phyloP scores from a whole-genome alignment of 352 stramenopile species.

The Elongisporangium senticosum region DNA sequence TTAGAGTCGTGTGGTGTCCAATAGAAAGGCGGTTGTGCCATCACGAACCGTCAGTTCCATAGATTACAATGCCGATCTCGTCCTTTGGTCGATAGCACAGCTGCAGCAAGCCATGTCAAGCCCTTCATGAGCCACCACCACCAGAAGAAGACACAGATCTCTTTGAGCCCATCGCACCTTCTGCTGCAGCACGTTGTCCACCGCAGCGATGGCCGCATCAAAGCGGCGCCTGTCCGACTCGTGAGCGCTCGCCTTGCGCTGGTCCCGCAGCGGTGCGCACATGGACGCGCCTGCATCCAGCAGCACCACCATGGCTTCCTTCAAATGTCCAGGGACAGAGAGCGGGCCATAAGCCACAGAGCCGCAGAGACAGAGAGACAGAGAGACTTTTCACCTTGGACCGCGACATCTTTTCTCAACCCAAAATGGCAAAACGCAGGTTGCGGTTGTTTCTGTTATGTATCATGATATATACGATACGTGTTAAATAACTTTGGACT shows the following conservation, averaged over 20 bases:
- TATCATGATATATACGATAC: too few species aligned
- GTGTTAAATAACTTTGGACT: too few species aligned
- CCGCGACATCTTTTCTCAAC: slow-evolving; percentile 16
- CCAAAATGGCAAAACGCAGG: too few species aligned
- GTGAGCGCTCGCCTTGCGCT: slow-evolving; percentile 6
- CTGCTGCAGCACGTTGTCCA: slow-evolving; percentile 65
- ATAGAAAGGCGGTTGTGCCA: too few species aligned
- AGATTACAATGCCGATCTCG: slow-evolving; percentile 73
- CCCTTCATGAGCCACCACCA: not conserved
- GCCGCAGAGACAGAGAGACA: not conserved
- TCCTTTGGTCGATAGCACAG: slow-evolving; percentile 80
- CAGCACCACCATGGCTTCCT: slow-evolving; percentile 69
- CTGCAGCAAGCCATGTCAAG: slow-evolving; percentile 12
- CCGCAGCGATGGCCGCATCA: slow-evolving; percentile 42
- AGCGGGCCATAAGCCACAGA: too few species aligned
- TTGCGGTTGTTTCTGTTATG: too few species aligned
- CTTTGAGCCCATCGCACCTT: slow-evolving; percentile 27
- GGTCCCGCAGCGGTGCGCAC: slow-evolving; percentile 41
- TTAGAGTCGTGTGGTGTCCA: too few species aligned
- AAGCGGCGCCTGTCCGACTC: slow-evolving; percentile 46
- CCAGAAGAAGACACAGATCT: not conserved
- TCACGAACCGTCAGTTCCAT: slow-evolving; percentile 43
- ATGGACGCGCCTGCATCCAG: slow-evolving; percentile 67
- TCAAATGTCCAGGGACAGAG: slow-evolving; percentile 1
- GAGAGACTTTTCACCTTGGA: slow-evolving; percentile 14